Evolutionary conservation across 2,329 filamentous ascomycete species (phyloP).

Genomic region (Botrytis porri): DNA sequence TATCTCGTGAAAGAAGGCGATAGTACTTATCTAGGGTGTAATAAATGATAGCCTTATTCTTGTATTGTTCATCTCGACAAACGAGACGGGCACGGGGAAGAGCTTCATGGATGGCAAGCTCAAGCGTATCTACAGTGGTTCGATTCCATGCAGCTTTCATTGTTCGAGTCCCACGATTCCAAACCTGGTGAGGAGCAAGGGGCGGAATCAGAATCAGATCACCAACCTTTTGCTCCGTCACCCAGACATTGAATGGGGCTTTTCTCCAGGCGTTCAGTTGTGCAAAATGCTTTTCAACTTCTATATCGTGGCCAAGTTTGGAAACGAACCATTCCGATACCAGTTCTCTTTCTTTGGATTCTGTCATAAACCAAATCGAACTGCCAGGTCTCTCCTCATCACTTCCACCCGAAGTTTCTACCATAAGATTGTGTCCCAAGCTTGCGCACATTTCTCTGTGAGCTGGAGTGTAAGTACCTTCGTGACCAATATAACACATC

Average conservation of each 20-base stretch:
- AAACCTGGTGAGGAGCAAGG: slow-evolving; percentile 92
- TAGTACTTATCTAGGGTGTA: slow-evolving; percentile 81
- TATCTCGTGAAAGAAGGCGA: slow-evolving; percentile 55
- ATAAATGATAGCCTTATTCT: slow-evolving; percentile 94
- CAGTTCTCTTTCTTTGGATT: slow-evolving; percentile 84
- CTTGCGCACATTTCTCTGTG: slow-evolving; percentile 98
- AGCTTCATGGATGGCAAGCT: slow-evolving; percentile 81
- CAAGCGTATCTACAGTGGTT: slow-evolving; percentile 86
- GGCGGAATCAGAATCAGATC: slow-evolving; percentile 94
- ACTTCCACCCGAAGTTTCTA: slow-evolving; percentile 74
- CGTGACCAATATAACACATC: slow-evolving; percentile 98
- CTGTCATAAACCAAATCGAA: slow-evolving; percentile 99
- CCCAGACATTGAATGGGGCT: slow-evolving; percentile 86
- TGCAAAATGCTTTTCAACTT: slow-evolving; percentile 95
- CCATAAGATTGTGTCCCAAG: slow-evolving; percentile 97
- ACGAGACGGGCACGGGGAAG: slow-evolving; percentile 86
- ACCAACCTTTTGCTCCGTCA: slow-evolving; percentile 85
- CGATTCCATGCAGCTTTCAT: slow-evolving; percentile 99
- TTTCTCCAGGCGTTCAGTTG: slow-evolving; percentile 95
- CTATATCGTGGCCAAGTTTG: slow-evolving; percentile 90
- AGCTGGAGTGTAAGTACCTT: slow-evolving; percentile 92
- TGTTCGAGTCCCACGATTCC: slow-evolving; percentile 93
- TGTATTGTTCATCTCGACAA: slow-evolving; percentile 97
- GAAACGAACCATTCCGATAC: slow-evolving; percentile 94
- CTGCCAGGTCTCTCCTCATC: slow-evolving; percentile 79